Conservation (phyloP, 805 yeast species). For the Kodamaea leandrae region DNA sequence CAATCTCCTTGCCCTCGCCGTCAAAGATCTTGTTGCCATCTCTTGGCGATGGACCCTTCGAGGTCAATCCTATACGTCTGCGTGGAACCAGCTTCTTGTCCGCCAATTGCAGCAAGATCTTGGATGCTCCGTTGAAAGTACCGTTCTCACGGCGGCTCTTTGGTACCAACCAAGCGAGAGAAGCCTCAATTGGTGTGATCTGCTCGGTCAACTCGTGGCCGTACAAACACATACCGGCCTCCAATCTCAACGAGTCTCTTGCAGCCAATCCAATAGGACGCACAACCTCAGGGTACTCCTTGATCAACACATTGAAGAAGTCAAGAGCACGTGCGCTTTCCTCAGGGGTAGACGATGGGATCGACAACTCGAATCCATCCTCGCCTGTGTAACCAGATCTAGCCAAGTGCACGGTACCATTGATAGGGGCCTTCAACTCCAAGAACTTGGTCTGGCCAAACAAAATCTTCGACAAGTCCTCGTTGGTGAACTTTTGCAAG, state of each 20-base stretch:
- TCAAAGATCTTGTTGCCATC: conserved; percentile 64
- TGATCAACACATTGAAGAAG: conserved; percentile 60
- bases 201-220: conserved; percentile 85
- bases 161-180: conserved; percentile 86
- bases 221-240: conserved; percentile 97
- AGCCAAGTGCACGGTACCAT: conserved; percentile 66
- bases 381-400: conserved; percentile 98
- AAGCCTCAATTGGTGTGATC: conserved; percentile 84
- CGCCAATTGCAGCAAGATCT: conserved; percentile 65
- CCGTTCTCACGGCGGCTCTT: conserved; percentile 64
- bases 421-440: conserved; percentile 33
- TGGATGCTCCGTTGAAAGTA: conserved; percentile 73
- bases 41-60: conserved; percentile 92
- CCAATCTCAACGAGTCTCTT: conserved; percentile 89
- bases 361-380: conserved; percentile 93
- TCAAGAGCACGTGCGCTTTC: conserved; percentile 47
- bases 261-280: conserved; percentile 97
- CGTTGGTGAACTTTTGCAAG: conserved; percentile 60
- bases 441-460: conserved; percentile 67
- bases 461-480: conserved; percentile 56
- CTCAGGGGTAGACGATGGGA: conserved; percentile 48
- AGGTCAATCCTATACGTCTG: conserved; percentile 70
- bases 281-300: conserved; percentile 51
- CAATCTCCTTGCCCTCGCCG: conserved; percentile 51
- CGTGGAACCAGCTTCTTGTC: conserved; percentile 56